Conservation (phyloP, 495 filamentous ascomycete genomes). For the Achaetomiella virescens region DNA sequence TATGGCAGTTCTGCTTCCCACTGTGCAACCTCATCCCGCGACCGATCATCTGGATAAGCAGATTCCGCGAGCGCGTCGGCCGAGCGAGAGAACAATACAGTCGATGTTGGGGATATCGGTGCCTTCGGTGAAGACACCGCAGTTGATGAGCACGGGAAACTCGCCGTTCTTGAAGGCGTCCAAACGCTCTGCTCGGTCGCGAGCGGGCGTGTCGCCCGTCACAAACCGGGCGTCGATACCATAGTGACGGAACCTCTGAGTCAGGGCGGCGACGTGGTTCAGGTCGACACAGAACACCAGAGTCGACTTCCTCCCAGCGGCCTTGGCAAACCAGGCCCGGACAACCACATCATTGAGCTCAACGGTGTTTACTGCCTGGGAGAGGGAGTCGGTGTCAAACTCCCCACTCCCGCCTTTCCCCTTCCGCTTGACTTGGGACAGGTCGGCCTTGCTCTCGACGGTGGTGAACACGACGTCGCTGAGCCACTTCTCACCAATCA, state of each 20-base stretch:
- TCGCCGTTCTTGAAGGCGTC: slow-evolving; percentile 67
- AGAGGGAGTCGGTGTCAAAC: slow-evolving; percentile 68
- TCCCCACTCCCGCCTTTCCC: slow-evolving; percentile 61
- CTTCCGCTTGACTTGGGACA: slow-evolving; percentile 52
- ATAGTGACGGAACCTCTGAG: slow-evolving; percentile 63
- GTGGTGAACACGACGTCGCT: slow-evolving; percentile 89
- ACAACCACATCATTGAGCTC: slow-evolving; percentile 76
- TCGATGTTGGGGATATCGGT: slow-evolving; percentile 98
- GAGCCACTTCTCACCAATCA: slow-evolving; percentile 85
- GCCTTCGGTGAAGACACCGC: slow-evolving; percentile 91
- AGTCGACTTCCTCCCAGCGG: slow-evolving; percentile 67
- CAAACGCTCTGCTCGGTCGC: slow-evolving; percentile 58
- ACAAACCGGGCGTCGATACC: slow-evolving; percentile 81
- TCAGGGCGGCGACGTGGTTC: slow-evolving; percentile 67
- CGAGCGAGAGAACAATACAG: slow-evolving; percentile 82
- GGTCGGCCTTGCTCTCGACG: slow-evolving; percentile 70
- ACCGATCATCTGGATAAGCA: slow-evolving; percentile 96
- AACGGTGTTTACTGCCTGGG: slow-evolving; percentile 70
- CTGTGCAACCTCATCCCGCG: slow-evolving; percentile 78
- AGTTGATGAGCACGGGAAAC: slow-evolving; percentile 88
- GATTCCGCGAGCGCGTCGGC: slow-evolving; percentile 82
- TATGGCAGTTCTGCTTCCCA: slow-evolving; percentile 81
- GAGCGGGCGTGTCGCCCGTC: slow-evolving; percentile 65
- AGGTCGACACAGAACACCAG: slow-evolving; percentile 91
- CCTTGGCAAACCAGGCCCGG: slow-evolving; percentile 75